Evolutionary conservation across 108 stramenopile genomes (phyloP).

Genomic region (Nitzschia inconspicua): DNA sequence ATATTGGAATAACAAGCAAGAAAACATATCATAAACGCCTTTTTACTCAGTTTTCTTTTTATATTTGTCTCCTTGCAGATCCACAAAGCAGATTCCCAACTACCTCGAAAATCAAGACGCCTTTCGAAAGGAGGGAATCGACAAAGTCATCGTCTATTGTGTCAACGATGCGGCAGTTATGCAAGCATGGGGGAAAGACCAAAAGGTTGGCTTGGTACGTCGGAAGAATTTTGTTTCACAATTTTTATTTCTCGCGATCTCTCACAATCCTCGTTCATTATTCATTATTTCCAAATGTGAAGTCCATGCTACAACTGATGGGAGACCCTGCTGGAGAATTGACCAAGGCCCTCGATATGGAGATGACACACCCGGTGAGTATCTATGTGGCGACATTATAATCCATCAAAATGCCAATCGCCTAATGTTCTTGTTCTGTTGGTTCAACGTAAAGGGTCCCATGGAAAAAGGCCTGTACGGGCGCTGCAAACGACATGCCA

Average conservation of each 20-base stretch:
- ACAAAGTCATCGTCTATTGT: constrained; percentile 68
- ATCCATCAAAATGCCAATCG: too few species aligned
- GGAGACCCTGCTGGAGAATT: constrained; percentile 66
- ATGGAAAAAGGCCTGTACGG: constrained; percentile 56
- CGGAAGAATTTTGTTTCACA: neutral
- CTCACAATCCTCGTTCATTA: neutral
- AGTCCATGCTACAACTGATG: constrained; percentile 56
- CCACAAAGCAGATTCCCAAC: constrained; percentile 73
- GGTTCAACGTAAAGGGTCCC: too few species aligned
- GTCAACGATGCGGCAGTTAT: constrained; percentile 77
- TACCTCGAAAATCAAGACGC: constrained; percentile 78
- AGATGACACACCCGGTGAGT: constrained; percentile 72
- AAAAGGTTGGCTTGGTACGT: constrained; percentile 40
- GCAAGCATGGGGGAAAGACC: constrained; percentile 74
- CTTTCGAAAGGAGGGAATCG: constrained; percentile 44
- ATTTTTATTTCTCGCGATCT: neutral
- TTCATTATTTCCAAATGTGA: neutral
- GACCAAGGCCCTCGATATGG: constrained; percentile 73
- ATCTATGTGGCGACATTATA: neutral
- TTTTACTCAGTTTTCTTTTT: too few species aligned
- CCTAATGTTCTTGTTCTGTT: too few species aligned
- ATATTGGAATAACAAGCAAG: too few species aligned
- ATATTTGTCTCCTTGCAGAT: too few species aligned
- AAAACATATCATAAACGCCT: too few species aligned
- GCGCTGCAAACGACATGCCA: constrained; percentile 73